Base-by-base conservation (phyloP, 345 rosid genomes). In the Boechera divaricarpa region DNA sequence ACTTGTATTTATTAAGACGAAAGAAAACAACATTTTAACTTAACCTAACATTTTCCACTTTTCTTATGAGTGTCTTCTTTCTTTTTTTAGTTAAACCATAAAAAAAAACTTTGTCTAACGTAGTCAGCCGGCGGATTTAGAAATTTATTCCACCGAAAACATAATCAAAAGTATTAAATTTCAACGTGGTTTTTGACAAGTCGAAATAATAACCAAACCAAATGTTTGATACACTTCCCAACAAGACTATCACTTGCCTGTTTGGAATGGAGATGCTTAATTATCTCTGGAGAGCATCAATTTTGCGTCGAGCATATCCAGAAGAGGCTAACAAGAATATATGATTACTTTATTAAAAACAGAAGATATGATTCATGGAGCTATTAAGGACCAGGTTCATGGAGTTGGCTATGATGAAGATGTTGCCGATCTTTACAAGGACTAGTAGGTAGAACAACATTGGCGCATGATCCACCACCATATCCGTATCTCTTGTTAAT, bases 41-140 rank as follows among this genome's bases (percentile, higher is more conserved):
- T 32, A 64, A 74, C 77, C 72, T 64, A 55, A 55, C 57, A 3
- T 59, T 67, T 67, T 54, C 21, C 53, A 5, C 48, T 2, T 72
- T 2, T 3, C 10, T 36, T 45, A 2, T 4, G 10, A 1, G 11
- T 2, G 3, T 15, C 16, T 16, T 13, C 24, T 63, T 33, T 53
- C 16, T 8, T 29, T 16, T 31, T 28, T 1, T 41, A 24, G 72
- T 35, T 74, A 4, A 66, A 11, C 79, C 16, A 57, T 47, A 24
- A 15, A 54, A 21, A 21, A 44, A 8, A 16, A 38, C 28, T 65
- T 11, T 44, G 39, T 55, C 12, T 5, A 48, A 16, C 33, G 45
- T 48, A 51, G 67, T 67, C 79, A 67, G 36, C 35, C 26, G 1
- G 28, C 38, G 52, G 42, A 67, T 32, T 48, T 57, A 1, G 5